phyloP scores from a whole-genome alignment of 2,329 filamentous ascomycete species.

The Tolypocladium tundrense region DNA sequence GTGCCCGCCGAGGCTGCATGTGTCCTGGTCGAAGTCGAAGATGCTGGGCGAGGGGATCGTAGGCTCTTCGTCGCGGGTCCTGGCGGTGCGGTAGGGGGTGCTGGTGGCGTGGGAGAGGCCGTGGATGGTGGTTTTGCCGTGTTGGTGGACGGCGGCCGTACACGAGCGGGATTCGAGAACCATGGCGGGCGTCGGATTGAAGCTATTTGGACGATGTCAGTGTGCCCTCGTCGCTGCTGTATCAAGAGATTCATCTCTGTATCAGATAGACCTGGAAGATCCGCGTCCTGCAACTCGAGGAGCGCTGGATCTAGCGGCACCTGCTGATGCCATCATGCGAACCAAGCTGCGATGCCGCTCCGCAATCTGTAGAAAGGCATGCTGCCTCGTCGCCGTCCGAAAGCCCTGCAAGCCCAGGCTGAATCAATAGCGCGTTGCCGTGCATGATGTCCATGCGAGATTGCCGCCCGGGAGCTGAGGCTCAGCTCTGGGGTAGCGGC shows the following conservation, averaged over 20 bases:
- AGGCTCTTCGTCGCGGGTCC: background rate
- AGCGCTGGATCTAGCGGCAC: background rate
- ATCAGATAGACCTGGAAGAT: too few species aligned
- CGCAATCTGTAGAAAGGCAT: too few species aligned
- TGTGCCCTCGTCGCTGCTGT: too few species aligned
- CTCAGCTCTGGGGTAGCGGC: background rate
- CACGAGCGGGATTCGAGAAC: background rate
- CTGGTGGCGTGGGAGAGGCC: background rate
- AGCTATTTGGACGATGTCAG: too few species aligned
- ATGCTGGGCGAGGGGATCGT: conserved; percentile 1
- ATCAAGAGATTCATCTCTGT: too few species aligned
- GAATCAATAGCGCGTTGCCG: background rate
- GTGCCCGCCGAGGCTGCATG: background rate
- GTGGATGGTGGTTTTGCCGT: background rate
- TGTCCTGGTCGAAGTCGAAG: conserved; percentile 1
- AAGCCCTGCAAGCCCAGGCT: background rate
- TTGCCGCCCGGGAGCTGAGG: background rate
- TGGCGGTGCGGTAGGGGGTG: background rate
- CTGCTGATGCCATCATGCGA: too few species aligned
- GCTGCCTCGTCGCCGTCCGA: background rate
- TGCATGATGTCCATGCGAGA: background rate
- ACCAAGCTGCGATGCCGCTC: too few species aligned
- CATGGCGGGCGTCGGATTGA: background rate
- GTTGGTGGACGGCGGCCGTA: background rate
- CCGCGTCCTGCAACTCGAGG: too few species aligned